Evolutionary conservation across 352 stramenopile species (phyloP).

Genomic region (Globisporangium cederbergense): DNA sequence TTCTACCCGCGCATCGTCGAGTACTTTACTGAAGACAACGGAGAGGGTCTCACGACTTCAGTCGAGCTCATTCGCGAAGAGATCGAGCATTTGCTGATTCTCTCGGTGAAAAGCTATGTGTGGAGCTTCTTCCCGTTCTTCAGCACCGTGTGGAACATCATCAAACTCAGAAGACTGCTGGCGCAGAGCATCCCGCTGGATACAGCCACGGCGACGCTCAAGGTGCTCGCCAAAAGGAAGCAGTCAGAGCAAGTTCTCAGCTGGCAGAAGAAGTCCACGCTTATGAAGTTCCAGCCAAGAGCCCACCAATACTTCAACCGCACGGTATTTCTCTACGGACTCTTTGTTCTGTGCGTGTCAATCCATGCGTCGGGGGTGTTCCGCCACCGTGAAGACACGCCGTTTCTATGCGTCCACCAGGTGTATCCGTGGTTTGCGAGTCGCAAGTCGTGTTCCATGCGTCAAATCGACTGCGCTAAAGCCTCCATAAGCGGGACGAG

Average conservation of each 20-base stretch:
- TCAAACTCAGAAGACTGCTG: conserved; percentile 8
- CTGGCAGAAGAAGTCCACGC: conserved; percentile 5
- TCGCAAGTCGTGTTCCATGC: conserved; percentile 12
- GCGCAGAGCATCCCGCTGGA: background rate
- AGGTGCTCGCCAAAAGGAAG: background rate
- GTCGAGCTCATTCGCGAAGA: conserved; percentile 11
- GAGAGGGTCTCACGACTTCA: background rate
- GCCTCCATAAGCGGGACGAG: conserved; percentile 12
- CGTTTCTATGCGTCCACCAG: conserved; percentile 8
- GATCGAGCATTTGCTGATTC: conserved; percentile 13
- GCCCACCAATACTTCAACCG: conserved; percentile 10
- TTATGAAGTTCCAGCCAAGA: conserved; percentile 4
- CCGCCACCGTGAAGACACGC: background rate
- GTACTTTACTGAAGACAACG: conserved; percentile 2
- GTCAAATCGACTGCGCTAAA: conserved; percentile 11
- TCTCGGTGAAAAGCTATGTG: background rate
- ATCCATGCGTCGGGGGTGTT: conserved; percentile 8
- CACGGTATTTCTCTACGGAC: background rate
- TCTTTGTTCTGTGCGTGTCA: conserved; percentile 7
- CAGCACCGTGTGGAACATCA: conserved; percentile 13
- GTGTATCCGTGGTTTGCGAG: conserved; percentile 14
- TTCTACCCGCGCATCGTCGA: conserved; percentile 11
- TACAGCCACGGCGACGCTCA: background rate
- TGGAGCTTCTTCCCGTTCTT: conserved; percentile 15
- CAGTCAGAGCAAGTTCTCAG: background rate